Evolutionary conservation across 2,329 filamentous ascomycete genomes (phyloP).

Genomic region (Chrysoporthe austroafricana): DNA sequence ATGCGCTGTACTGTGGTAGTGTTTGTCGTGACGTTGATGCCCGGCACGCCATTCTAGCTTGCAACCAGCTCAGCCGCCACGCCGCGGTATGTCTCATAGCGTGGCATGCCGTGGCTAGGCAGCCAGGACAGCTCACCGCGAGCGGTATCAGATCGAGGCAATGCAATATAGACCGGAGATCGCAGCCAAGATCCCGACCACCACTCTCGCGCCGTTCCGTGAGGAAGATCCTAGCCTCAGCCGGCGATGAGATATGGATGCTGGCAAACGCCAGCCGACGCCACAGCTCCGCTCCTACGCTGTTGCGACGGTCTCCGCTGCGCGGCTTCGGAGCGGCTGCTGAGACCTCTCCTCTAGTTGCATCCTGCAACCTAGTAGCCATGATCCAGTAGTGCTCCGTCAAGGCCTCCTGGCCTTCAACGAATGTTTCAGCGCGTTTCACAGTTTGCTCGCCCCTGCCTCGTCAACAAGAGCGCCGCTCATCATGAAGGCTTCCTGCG

Average conservation of each 20-base stretch:
- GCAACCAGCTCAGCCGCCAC: background rate
- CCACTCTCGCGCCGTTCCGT: background rate
- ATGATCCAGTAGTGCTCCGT: background rate
- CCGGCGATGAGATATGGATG: background rate
- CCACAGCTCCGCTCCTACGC: too few species aligned
- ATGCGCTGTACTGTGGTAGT: background rate
- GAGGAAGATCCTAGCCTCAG: background rate
- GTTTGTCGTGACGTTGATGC: background rate
- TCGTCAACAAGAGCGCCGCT: conserved; percentile 54
- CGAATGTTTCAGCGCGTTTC: conserved; percentile 25
- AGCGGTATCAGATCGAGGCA: background rate
- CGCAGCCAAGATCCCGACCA: background rate
- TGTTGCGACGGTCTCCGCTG: too few species aligned
- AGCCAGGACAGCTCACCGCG: background rate
- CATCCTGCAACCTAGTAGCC: background rate
- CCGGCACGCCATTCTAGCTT: background rate
- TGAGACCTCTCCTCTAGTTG: too few species aligned
- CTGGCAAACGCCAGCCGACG: too few species aligned
- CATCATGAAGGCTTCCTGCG: conserved; percentile 49
- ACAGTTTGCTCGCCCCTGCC: conserved; percentile 43
- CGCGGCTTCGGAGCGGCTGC: too few species aligned
- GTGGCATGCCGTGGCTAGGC: background rate
- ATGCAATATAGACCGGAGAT: background rate
- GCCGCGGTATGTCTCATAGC: background rate
- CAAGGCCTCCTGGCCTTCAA: background rate